Evolutionary conservation across 352 stramenopile genomes (phyloP), one percentile per base, ranked within the genome.

Genomic region (Globisporangium heterothallicum): DNA sequence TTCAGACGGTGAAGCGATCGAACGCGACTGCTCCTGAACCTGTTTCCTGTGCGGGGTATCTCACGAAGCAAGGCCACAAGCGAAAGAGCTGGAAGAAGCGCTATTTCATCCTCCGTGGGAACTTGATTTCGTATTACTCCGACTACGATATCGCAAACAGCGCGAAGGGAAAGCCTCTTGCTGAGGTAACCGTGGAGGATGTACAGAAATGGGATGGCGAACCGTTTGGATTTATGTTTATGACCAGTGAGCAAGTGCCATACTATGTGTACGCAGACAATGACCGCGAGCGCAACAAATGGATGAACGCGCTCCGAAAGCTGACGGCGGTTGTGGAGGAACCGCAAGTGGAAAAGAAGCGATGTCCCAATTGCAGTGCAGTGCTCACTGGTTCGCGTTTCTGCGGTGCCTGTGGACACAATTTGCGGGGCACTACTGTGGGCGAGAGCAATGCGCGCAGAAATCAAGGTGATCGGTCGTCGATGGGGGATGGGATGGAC

Each of bases 191-290:
- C 14, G 80, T 95, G 21, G 81, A 92, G 58, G 85, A 95, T 43
- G 83, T 94, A 21, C 75, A 89, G 42, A 78, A 73, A 26, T 95
- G 83, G 83, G 85, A 94, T 57, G 83, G 85, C 7, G 83, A 93
- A 45, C 73, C 79, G 3, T 92, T 91, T 51, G 83, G 83, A 3
- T 95, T 95, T 57, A 94, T 92, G 83, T 95, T 95, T 60, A 88
- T 90, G 70, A 95, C 85, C 16, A 87, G 62, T 30, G 85, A 95
- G 38, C 81, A 92, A 51, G 78, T 94, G n/a, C 85, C 85, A 29
- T 95, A 94, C 63, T 95, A 94, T 53, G 85, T 95, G 30, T 95
- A 92, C 56, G 85, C 85, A 0, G 85, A 94, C 59, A 95, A 91
- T 36, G 83, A 94, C 48, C 78, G 81, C 2, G 83, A 95, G 58